A percentile compares a stretch with the other conserved stretches of the same genome.
These are phyloP conservation scores for Penicillium nordicum DNA, from an alignment of 2,329 filamentous ascomycete genomes.

Conservation along the genomic window DNA sequence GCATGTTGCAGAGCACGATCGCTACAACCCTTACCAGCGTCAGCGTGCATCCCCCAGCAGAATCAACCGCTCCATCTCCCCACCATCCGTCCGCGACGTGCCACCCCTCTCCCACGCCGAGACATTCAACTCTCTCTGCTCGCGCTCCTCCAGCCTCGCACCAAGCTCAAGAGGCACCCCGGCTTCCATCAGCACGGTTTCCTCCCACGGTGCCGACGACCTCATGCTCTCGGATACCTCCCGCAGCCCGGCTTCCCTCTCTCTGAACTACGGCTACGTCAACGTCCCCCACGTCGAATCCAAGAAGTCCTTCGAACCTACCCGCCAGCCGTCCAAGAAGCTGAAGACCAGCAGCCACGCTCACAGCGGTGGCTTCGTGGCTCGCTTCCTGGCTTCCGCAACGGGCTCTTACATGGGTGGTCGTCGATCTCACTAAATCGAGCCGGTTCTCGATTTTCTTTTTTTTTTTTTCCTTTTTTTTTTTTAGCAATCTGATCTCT, in stretches of 20 bases:
- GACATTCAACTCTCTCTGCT: slow-evolving; percentile 41
- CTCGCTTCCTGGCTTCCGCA: slow-evolving; percentile 43
- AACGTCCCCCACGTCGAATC: slow-evolving; percentile 30
- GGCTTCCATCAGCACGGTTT: slow-evolving; percentile 41
- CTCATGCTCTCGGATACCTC: slow-evolving; percentile 34
- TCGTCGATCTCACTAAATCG: slow-evolving; percentile 32
- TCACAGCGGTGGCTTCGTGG: slow-evolving; percentile 39
- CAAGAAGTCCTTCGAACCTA: slow-evolving; percentile 29
- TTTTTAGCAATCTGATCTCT: neutral
- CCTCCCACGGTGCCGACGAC: slow-evolving; percentile 34
- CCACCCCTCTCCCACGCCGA: slow-evolving; percentile 42
- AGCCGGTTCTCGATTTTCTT: slow-evolving; percentile 18
- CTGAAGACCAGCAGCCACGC: slow-evolving; percentile 33
- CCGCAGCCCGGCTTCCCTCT: slow-evolving; percentile 30
- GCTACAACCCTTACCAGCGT: slow-evolving; percentile 39
- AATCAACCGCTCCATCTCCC: slow-evolving; percentile 40
- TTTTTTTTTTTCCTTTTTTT: neutral
- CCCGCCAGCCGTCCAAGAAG: slow-evolving; percentile 42
- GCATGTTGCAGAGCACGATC: slow-evolving; percentile 31
- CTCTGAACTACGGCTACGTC: slow-evolving; percentile 36
- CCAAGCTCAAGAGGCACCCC: slow-evolving; percentile 45
- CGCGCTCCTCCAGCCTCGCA: slow-evolving; percentile 44
- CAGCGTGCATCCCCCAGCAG: slow-evolving; percentile 36
- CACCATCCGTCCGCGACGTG: slow-evolving; percentile 44
- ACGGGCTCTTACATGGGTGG: slow-evolving; percentile 42